Evolutionary conservation across 2,329 filamentous ascomycete species (phyloP).

Genomic region (Zymoseptoria passerinii): DNA sequence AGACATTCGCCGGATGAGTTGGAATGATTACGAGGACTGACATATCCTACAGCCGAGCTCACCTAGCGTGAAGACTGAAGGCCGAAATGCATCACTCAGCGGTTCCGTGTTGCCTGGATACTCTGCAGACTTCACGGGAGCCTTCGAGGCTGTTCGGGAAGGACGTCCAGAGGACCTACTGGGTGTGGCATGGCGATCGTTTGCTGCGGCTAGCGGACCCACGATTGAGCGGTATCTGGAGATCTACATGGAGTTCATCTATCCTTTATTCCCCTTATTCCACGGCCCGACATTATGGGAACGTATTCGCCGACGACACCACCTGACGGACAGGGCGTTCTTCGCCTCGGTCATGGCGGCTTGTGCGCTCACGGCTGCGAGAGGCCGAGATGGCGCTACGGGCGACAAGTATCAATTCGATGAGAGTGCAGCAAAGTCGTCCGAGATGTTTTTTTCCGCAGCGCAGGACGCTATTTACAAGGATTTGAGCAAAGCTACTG

Average conservation of each 20-base stretch:
- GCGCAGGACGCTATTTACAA: constrained; percentile 34
- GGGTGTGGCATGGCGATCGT: constrained; percentile 34
- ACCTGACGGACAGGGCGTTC: constrained; percentile 36
- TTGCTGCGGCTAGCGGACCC: constrained; percentile 32
- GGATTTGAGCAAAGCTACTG: constrained; percentile 30
- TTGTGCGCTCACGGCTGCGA: constrained; percentile 42
- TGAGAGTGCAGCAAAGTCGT: constrained; percentile 21
- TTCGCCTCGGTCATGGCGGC: constrained; percentile 47
- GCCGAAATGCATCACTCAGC: background rate
- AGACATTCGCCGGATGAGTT: background rate
- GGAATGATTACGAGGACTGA: background rate
- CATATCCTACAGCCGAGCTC: constrained; percentile 8
- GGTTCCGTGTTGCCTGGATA: constrained; percentile 1
- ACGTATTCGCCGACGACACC: constrained; percentile 36
- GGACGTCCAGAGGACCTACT: constrained; percentile 19
- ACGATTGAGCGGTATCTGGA: constrained; percentile 37
- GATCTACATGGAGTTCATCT: constrained; percentile 47
- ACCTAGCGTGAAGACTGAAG: constrained; percentile 13
- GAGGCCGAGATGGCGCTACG: constrained; percentile 44
- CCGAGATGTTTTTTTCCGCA: constrained; percentile 40
- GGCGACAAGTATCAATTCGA: constrained; percentile 24
- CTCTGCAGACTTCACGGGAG: constrained; percentile 14
- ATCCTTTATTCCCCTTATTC: constrained; percentile 47
- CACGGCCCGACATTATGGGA: constrained; percentile 39
- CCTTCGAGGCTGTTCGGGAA: constrained; percentile 18